Evolutionary conservation across 108 stramenopile species (phyloP).

Genomic region (Nitzschia sp.): DNA sequence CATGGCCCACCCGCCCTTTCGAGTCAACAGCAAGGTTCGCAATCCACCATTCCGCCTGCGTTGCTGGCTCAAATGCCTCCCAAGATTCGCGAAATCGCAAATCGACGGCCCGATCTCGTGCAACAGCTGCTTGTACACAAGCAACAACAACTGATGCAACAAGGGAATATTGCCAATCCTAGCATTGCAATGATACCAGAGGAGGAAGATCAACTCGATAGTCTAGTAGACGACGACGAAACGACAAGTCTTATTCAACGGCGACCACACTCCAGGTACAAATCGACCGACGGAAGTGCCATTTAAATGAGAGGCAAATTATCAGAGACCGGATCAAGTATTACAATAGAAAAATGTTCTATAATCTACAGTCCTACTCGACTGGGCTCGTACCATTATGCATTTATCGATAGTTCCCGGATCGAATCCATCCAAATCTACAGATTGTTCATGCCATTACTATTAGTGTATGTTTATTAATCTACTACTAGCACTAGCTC

Average conservation of each 20-base stretch:
- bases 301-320: too few species aligned
- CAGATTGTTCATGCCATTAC: too few species aligned
- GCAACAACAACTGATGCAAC: conserved; percentile 7
- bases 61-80: conserved; percentile 57
- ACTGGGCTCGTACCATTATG: too few species aligned
- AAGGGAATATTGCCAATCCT: not conserved
- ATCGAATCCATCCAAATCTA: too few species aligned
- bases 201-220: conserved; percentile 4
- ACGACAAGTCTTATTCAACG: conserved; percentile 24
- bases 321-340: too few species aligned
- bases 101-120: conserved; percentile 54
- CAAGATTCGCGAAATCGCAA: conserved; percentile 54
- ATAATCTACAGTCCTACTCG: too few species aligned
- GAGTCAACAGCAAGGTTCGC: not conserved
- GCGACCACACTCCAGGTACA: not conserved
- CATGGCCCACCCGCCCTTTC: not conserved
- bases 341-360: too few species aligned
- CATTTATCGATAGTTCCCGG: too few species aligned
- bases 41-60: conserved; percentile 4
- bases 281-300: not conserved
- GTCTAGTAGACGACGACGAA: conserved; percentile 11
- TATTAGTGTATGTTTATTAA: too few species aligned
- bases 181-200: not conserved
- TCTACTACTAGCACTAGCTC: too few species aligned
- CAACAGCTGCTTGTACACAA: conserved; percentile 31